Base-by-base conservation (phyloP, 140 eudicot species). In the Oenanthe javanica region DNA sequence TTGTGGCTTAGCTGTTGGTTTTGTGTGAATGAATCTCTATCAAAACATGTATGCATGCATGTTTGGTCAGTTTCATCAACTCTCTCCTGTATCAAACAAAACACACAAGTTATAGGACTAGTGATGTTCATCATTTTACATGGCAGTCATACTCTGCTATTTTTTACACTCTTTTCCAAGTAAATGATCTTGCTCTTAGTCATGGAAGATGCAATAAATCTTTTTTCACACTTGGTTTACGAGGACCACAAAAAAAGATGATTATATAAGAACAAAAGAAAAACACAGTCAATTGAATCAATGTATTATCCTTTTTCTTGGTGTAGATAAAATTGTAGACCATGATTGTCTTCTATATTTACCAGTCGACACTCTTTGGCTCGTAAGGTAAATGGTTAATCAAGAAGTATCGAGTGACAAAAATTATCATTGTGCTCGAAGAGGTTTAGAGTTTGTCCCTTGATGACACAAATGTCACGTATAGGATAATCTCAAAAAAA, bases 1-100 rank as follows among this genome's bases (percentile, higher is more conserved):
- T 27, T 66, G 73, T 12, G 73, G 19, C 73, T 11, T 27, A 31
- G 73, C 43, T 66, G 18, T 66, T 66, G 73, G 4, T 66, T 11
- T 9, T 66, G 45, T 31, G 16, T 9, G 73, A 12, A 66, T 66
- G 73, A 66, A 31, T 31, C 73, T 25, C 8, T 12, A 25, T 27
- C 6, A 66, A 25, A 66, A 25, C 72, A 66, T 25, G 72, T 12
- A 23, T 10, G 71, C 71, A 64, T 64, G 45, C 73, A 66, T 66
- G 73, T 66, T 66, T 66, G 19, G 27, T 66, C 73, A 66, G 45
- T 66, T 66, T 66, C 73, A 66, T 23, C 70, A n/a, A 36, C 70
- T 54, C 5, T 18, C 63, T 50, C 54, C 54, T 14, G 11, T 5
- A 57, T 19, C 9, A 21, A 18, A 57, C 66, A 57, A 19, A 18